Evolutionary conservation across 495 filamentous ascomycete species (phyloP).

Genomic region (Penicillium longicatenatum): DNA sequence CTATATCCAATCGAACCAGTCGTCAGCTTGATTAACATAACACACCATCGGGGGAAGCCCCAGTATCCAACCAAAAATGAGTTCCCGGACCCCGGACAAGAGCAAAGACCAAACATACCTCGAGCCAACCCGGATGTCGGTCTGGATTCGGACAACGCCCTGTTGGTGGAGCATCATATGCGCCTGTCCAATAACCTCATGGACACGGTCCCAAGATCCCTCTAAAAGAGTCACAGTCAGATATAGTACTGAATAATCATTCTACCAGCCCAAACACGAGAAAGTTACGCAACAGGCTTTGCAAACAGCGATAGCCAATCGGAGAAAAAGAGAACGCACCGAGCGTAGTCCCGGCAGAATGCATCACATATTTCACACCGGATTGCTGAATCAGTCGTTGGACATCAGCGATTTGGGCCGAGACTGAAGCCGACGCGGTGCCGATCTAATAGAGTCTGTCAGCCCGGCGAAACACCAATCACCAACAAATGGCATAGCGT

Average conservation of each 20-base stretch:
- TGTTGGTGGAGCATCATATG: constrained; percentile 81
- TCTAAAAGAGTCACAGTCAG: constrained; percentile 51
- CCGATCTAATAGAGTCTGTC: constrained; percentile 60
- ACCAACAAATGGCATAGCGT: no score
- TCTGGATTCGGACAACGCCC: constrained; percentile 82
- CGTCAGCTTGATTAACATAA: constrained; percentile 5
- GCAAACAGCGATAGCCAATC: neutral
- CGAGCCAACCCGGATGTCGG: constrained; percentile 83
- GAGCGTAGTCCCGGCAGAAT: constrained; percentile 88
- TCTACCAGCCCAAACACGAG: neutral
- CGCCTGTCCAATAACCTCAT: constrained; percentile 85
- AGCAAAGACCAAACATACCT: constrained; percentile 53
- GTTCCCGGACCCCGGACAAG: neutral
- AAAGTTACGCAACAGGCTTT: no score
- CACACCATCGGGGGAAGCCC: neutral
- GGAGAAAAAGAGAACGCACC: constrained; percentile 55
- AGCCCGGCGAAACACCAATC: neutral
- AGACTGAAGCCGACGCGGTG: constrained; percentile 79
- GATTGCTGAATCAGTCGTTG: constrained; percentile 81
- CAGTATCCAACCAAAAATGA: neutral
- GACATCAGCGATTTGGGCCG: constrained; percentile 83
- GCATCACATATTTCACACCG: constrained; percentile 82
- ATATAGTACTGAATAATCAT: neutral
- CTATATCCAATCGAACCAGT: constrained; percentile 35
- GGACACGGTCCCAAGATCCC: constrained; percentile 88